Percentiles rank a stretch among this genome's conserved stretches.
Evolutionary conservation across 345 rosid genomes (phyloP).

Genomic region (Linum lewisii): DNA sequence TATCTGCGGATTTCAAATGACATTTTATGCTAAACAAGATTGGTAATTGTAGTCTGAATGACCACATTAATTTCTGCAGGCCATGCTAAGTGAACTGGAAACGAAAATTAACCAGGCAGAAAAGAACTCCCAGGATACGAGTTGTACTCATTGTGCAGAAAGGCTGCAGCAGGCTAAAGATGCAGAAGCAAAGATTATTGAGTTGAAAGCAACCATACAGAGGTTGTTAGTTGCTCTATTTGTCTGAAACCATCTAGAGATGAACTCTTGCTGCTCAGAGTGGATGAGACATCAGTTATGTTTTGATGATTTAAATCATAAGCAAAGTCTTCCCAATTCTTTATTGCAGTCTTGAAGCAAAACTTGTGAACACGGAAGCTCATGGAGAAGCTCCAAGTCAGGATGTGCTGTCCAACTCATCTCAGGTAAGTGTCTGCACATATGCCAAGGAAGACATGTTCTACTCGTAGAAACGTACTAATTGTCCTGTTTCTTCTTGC

Average conservation of each 20-base stretch:
- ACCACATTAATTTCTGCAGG: background rate
- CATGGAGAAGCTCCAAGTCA: background rate
- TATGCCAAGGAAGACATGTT: background rate
- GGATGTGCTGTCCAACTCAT: background rate
- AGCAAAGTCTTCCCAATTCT: background rate
- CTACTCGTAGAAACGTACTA: background rate
- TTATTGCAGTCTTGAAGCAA: slow-evolving; percentile 4
- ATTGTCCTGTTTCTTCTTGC: background rate
- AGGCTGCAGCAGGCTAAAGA: slow-evolving; percentile 4
- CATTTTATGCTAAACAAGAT: background rate
- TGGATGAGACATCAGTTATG: background rate
- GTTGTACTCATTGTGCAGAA: slow-evolving; percentile 2
- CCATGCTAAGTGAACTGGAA: background rate
- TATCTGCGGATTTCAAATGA: background rate
- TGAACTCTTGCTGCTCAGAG: background rate
- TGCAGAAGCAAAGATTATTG: slow-evolving; percentile 6
- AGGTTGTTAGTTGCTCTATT: background rate
- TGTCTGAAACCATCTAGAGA: background rate
- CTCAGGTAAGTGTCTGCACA: background rate
- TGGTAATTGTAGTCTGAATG: background rate
- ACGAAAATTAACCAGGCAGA: slow-evolving; percentile 8
- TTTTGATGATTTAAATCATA: background rate
- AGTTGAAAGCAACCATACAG: slow-evolving; percentile 6
- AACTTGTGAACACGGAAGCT: slow-evolving; percentile 5
- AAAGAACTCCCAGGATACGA: slow-evolving; percentile 5